Evolutionary conservation across 768 basidiomycete species (phyloP).

Genomic region (Mycena filopes): DNA sequence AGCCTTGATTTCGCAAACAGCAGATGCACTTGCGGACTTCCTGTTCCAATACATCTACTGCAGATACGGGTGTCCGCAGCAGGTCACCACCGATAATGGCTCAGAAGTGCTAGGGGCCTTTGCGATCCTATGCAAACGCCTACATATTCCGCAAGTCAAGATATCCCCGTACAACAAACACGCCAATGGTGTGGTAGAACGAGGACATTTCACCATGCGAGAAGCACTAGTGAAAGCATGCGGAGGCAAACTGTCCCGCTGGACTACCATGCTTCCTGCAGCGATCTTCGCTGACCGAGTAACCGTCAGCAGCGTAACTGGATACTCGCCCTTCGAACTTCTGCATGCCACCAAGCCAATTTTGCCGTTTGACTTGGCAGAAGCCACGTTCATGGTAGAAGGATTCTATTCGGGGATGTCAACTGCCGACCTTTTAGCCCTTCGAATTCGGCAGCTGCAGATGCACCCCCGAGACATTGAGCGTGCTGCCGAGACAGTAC

Average conservation of each 20-base stretch:
- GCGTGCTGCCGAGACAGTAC: constrained; percentile 28
- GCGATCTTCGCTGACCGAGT: too few species aligned
- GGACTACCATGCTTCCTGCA: constrained; percentile 10
- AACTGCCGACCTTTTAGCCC: constrained; percentile 34
- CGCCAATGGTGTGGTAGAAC: not conserved
- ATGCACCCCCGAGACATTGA: constrained; percentile 34
- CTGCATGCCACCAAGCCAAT: constrained; percentile 36
- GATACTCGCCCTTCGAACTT: constrained; percentile 36
- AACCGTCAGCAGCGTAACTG: constrained; percentile 28
- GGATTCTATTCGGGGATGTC: constrained; percentile 28
- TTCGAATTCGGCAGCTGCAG: constrained; percentile 39
- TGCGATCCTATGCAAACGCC: too few species aligned
- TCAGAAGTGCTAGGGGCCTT: too few species aligned
- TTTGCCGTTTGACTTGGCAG: constrained; percentile 40
- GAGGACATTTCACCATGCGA: not conserved
- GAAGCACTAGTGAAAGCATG: not conserved
- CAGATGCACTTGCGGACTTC: too few species aligned
- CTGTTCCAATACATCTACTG: too few species aligned
- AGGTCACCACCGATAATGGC: too few species aligned
- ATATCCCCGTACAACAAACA: not conserved
- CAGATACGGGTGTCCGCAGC: too few species aligned
- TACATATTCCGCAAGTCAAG: not conserved
- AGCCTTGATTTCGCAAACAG: too few species aligned
- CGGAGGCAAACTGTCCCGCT: constrained; percentile 16
- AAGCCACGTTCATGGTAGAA: constrained; percentile 42